Conservation (phyloP, 176 grass and related monocot species). For the Avena insularis region DNA sequence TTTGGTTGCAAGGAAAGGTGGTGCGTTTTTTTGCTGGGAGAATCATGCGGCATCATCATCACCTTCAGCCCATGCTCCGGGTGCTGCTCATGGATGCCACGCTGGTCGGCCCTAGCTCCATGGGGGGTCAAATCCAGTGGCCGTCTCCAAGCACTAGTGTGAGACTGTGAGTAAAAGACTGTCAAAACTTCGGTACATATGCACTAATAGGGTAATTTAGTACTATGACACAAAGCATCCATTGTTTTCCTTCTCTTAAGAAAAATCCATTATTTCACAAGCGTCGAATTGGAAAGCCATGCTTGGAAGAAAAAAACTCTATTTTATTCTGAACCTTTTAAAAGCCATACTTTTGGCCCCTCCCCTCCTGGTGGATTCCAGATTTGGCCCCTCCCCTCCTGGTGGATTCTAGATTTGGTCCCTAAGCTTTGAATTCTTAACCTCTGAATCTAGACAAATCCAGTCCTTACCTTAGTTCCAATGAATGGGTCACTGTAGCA, state of each 20-base stretch:
- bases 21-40: slow-evolving; percentile 43
- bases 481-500: too few relatives aligned
- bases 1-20: slow-evolving; percentile 90
- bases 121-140: slow-evolving; percentile 46
- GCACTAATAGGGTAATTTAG: slow-evolving; percentile 2
- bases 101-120: background rate
- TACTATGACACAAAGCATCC: background rate
- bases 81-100: slow-evolving; percentile 22
- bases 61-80: slow-evolving; percentile 28
- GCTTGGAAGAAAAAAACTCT: background rate
- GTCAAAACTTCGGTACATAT: background rate
- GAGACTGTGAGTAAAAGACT: background rate
- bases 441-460: background rate
- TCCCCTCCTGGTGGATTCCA: background rate
- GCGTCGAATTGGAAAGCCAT: too few relatives aligned
- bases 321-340: background rate
- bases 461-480: too few relatives aligned
- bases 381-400: background rate
- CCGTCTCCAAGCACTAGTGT: slow-evolving; percentile 26
- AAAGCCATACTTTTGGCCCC: background rate
- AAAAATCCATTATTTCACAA: too few relatives aligned
- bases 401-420: background rate
- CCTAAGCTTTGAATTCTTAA: background rate
- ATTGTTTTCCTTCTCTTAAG: background rate
- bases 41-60: slow-evolving; percentile 63